Evolutionary conservation across 768 basidiomycete species (phyloP), one percentile per base, ranked within the genome.

Genomic region (Cyclocybe cylindracea): DNA sequence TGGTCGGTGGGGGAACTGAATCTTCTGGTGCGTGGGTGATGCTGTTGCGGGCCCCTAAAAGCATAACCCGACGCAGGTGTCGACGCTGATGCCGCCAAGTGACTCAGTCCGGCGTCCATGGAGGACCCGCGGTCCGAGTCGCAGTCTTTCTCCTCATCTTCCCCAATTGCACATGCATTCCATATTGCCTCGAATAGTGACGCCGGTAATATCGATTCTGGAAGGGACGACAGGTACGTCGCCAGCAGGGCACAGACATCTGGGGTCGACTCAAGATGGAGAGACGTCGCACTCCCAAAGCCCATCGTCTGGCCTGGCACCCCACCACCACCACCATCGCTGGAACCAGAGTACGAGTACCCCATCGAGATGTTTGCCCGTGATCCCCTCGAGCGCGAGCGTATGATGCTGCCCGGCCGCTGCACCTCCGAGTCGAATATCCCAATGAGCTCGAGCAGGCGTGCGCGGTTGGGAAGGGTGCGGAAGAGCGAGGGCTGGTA

Each of bases 211-310:
- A 76, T 54, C 1, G 76, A 70, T 41, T 76, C 74, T 0, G 75
- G 74, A 6, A 79, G 64, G 2, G 69, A 66, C 8, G 70, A 70
- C 19, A 77, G 55, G 51, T 72, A 79, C 4, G 72, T 72, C 3
- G 66, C 63, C 1, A 79, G 61, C 10, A 78, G 64, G 7, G 70
- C 71, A 44, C 73, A 78, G 16, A 78, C 64, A 53, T 78, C 72
- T 32, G 67, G 57, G 3, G 69, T 71, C 1, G 75, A 68, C 50
- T 73, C 69, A 14, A 69, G 62, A 40, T 68, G 61, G 16, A 76
- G 65, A 1, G 69, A 64, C 1, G 63, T 63, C n/a, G 62, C 61
- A 10, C 63, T 56, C 1, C 66, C 62, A 19, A 66, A 74, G 42
- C 61, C 59, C 4, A 45, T 40, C n/a, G 24, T 50, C 3, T 51